Percentiles rank a stretch among this genome's conserved stretches.
These are phyloP conservation scores for Magnolia kwangsiensis DNA, from an alignment of 164 flowering plant genomes.

Conservation along the genomic window DNA sequence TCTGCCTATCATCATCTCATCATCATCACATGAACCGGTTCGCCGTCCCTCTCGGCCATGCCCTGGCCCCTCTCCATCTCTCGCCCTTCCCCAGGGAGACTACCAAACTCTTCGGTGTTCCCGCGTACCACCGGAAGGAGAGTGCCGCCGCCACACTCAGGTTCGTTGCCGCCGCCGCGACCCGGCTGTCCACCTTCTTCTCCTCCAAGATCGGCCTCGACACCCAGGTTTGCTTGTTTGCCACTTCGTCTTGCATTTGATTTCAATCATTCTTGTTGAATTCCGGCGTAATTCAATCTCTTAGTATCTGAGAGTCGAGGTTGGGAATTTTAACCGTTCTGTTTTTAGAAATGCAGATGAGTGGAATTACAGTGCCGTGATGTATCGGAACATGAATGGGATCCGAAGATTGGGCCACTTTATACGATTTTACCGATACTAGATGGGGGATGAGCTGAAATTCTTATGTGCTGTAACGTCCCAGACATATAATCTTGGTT, in stretches of 20 bases:
- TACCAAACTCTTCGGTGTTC: neutral
- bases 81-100: neutral
- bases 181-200: slow-evolving; percentile 5
- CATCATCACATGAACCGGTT: neutral
- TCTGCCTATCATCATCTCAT: neutral
- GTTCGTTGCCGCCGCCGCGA: neutral
- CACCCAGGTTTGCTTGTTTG: slow-evolving; percentile 2
- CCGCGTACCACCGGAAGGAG: neutral
- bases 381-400: no score
- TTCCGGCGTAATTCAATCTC: neutral
- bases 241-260: neutral
- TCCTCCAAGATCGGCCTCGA: slow-evolving; percentile 11
- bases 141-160: neutral
- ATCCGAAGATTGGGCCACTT: no score
- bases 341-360: neutral
- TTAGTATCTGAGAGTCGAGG: neutral
- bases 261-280: neutral
- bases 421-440: no score
- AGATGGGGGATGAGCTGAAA: no score
- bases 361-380: no score
- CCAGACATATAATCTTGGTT: no score
- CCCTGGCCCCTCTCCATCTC: neutral
- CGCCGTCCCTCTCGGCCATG: neutral
- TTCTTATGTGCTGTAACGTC: no score
- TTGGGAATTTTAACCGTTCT: neutral